Conservation (phyloP, 2,329 filamentous ascomycete species). For the Cordyceps militaris region DNA sequence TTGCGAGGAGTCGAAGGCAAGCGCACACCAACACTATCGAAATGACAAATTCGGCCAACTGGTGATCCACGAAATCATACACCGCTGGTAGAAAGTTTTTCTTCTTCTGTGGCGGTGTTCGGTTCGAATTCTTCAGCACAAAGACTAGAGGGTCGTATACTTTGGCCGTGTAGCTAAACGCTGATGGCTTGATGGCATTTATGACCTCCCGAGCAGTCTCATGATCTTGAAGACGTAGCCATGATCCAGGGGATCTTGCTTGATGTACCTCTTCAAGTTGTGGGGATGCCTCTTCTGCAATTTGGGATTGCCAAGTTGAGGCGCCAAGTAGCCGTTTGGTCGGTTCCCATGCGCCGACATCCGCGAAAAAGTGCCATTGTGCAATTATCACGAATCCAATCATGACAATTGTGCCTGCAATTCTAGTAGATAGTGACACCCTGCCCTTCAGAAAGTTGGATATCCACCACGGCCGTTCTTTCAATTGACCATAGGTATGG, state of each 20-base stretch:
- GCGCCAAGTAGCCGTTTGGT: constrained; percentile 21
- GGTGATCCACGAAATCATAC: constrained; percentile 61
- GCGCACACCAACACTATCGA: constrained; percentile 56
- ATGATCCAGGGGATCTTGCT: constrained; percentile 67
- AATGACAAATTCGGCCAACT: constrained; percentile 52
- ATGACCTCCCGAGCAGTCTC: constrained; percentile 72
- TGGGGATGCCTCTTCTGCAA: constrained; percentile 17
- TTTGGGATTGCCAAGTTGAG: neutral
- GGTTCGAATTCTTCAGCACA: constrained; percentile 60
- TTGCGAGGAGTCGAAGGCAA: constrained; percentile 63
- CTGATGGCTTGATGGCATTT: constrained; percentile 63
- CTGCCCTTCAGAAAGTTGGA: constrained; percentile 57
- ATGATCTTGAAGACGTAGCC: constrained; percentile 71
- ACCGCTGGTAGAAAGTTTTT: constrained; percentile 30
- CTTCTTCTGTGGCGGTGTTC: constrained; percentile 44
- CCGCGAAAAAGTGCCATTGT: constrained; percentile 72
- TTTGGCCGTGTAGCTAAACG: constrained; percentile 64
- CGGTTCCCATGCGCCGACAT: constrained; percentile 36
- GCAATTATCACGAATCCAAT: constrained; percentile 65
- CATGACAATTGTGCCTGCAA: constrained; percentile 68
- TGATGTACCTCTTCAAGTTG: constrained; percentile 60
- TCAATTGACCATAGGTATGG: constrained; percentile 20
- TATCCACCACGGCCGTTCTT: constrained; percentile 39
- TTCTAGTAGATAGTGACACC: constrained; percentile 61
- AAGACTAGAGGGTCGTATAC: constrained; percentile 71